Evolutionary conservation across 495 filamentous ascomycete species (phyloP).

Genomic region (Penicillium chermesinum): DNA sequence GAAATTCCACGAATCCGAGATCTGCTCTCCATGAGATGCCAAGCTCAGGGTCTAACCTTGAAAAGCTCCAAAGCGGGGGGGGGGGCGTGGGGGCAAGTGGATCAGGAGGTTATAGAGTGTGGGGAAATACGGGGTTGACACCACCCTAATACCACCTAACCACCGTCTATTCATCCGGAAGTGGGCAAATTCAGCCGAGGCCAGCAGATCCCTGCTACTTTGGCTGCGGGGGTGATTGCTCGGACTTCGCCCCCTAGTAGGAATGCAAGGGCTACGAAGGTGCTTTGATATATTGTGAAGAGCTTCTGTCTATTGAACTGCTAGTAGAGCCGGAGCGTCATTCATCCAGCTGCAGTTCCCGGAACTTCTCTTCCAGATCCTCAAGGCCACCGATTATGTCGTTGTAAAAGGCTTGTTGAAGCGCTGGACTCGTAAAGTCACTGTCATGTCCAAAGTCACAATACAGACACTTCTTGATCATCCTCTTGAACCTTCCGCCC

Average conservation of each 20-base stretch:
- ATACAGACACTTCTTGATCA: conserved; percentile 2
- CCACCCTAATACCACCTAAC: conserved; percentile 1
- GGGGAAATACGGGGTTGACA: conserved; percentile 1
- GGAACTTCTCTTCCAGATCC: not conserved
- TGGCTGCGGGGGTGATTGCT: too few relatives aligned
- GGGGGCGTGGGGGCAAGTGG: not conserved
- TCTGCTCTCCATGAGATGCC: not conserved
- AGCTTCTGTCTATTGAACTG: too few relatives aligned
- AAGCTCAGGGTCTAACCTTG: not conserved
- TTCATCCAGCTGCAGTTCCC: not conserved
- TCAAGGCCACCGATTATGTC: not conserved
- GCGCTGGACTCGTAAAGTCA: conserved; percentile 1
- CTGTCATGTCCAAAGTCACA: conserved; percentile 7
- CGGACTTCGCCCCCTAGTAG: too few relatives aligned
- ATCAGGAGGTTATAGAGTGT: not conserved
- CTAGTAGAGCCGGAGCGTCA: too few relatives aligned
- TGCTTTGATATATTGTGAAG: too few relatives aligned
- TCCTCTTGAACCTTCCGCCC: not conserved
- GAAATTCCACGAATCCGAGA: conserved; percentile 23
- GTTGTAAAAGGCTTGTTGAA: conserved; percentile 2
- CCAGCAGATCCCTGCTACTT: not conserved
- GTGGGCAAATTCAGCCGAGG: not conserved
- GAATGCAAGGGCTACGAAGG: too few relatives aligned
- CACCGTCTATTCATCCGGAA: not conserved
- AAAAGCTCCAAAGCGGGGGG: not conserved